phyloP scores from a whole-genome alignment of 2,329 filamentous ascomycete species.

The Phoma sp. region DNA sequence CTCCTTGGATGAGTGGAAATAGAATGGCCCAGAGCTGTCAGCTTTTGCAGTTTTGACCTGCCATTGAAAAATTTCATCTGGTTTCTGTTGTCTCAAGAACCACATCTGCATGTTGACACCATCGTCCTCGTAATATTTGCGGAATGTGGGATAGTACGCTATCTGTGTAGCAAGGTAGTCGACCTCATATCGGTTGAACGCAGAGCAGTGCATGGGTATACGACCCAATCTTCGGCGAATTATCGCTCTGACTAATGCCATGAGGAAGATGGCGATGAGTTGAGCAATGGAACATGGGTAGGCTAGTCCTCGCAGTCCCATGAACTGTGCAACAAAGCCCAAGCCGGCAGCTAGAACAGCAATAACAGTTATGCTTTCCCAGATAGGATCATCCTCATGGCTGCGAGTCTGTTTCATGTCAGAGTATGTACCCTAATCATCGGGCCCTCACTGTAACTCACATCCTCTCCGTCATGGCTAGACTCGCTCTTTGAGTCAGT shows the following conservation, averaged over 20 bases:
- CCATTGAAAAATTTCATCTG: background rate
- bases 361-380: background rate
- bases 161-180: background rate
- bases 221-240: background rate
- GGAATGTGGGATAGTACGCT: background rate
- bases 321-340: conserved; percentile 1
- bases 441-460: too few species aligned
- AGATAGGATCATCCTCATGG: background rate
- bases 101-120: background rate
- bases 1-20: too few species aligned
- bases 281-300: conserved; percentile 5
- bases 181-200: background rate
- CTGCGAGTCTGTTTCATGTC: too few species aligned
- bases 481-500: too few species aligned
- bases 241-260: background rate
- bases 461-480: too few species aligned
- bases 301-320: background rate
- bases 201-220: background rate
- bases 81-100: background rate
- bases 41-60: background rate
- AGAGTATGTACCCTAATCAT: too few species aligned
- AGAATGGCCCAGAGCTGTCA: background rate
- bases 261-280: background rate
- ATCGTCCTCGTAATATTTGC: background rate
- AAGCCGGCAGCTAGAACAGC: background rate